These are phyloP conservation scores for Trifolium fragiferum DNA, from an alignment of 306 rosid genomes.

Conservation along the genomic window DNA sequence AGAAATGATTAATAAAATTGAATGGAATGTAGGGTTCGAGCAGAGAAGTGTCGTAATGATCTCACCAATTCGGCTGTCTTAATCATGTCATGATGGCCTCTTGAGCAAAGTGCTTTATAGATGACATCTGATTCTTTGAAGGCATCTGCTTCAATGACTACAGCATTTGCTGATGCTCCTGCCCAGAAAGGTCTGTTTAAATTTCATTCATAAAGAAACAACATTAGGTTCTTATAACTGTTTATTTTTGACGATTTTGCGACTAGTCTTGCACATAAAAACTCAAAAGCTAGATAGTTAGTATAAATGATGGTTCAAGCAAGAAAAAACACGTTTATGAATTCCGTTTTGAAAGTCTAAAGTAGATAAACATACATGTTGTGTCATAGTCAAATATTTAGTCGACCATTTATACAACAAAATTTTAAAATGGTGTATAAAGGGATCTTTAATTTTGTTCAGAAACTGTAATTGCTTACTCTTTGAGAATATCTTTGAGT, in stretches of 20 bases:
- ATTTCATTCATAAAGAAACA: conserved; percentile 45
- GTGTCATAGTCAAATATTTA: not conserved
- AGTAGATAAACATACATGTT: not conserved
- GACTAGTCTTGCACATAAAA: conserved; percentile 10
- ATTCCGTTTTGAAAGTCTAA: conserved; percentile 1
- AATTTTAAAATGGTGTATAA: not conserved
- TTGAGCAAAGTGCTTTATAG: conserved; percentile 87
- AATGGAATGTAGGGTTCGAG: conserved; percentile 16
- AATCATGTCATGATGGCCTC: conserved; percentile 88
- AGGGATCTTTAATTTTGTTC: conserved; percentile 12
- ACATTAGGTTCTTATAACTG: conserved; percentile 40
- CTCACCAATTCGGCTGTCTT: conserved; percentile 90
- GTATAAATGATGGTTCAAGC: conserved; percentile 25
- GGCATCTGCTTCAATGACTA: conserved; percentile 90
- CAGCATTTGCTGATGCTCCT: conserved; percentile 85
- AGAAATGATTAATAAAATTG: not conserved
- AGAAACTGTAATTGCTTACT: conserved; percentile 55
- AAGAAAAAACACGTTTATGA: conserved; percentile 27
- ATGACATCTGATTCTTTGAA: conserved; percentile 96
- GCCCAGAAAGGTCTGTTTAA: conserved; percentile 88
- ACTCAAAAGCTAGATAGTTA: not conserved
- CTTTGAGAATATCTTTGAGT: conserved; percentile 93
- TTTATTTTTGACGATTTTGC: conserved; percentile 26
- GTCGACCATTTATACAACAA: not conserved
- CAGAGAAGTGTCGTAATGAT: conserved; percentile 30